Conservation (phyloP, 129 eudicot species). For the Pittosporum tobira region DNA sequence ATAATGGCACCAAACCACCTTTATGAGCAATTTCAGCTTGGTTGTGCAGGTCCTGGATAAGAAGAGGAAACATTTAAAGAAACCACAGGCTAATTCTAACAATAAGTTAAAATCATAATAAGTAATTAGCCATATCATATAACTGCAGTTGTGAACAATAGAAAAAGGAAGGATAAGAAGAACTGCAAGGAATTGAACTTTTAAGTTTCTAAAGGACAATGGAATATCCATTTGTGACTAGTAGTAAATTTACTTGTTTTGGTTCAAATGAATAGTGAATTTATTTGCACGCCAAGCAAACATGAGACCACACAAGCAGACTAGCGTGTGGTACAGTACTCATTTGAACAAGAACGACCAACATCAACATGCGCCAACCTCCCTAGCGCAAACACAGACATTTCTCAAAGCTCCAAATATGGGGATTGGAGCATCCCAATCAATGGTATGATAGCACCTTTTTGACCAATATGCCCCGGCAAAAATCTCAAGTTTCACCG, state of each 20-base stretch:
- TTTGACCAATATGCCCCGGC: constrained; percentile 58
- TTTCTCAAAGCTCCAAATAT: constrained; percentile 52
- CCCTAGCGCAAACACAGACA: constrained; percentile 65
- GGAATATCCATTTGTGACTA: too few relatives aligned
- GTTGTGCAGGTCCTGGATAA: constrained; percentile 50
- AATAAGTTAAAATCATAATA: not conserved
- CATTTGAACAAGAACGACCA: not conserved
- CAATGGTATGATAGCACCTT: constrained; percentile 58
- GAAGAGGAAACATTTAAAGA: too few relatives aligned
- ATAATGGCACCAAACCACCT: constrained; percentile 55
- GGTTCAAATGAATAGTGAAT: too few relatives aligned
- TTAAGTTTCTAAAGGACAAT: too few relatives aligned
- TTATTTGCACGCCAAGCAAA: not conserved
- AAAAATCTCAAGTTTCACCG: constrained; percentile 8
- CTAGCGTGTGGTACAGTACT: not conserved
- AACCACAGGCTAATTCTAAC: not conserved
- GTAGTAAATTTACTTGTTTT: too few relatives aligned
- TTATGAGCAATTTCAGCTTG: constrained; percentile 70
- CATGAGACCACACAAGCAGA: constrained; percentile 3
- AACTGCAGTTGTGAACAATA: too few relatives aligned
- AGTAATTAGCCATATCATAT: too few relatives aligned
- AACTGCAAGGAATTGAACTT: not conserved
- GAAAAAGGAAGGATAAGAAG: not conserved
- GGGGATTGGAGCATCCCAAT: constrained; percentile 55
- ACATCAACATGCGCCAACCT: constrained; percentile 52